Conservation (phyloP, 441 rosid species). For the Gossypium schwendimanii region DNA sequence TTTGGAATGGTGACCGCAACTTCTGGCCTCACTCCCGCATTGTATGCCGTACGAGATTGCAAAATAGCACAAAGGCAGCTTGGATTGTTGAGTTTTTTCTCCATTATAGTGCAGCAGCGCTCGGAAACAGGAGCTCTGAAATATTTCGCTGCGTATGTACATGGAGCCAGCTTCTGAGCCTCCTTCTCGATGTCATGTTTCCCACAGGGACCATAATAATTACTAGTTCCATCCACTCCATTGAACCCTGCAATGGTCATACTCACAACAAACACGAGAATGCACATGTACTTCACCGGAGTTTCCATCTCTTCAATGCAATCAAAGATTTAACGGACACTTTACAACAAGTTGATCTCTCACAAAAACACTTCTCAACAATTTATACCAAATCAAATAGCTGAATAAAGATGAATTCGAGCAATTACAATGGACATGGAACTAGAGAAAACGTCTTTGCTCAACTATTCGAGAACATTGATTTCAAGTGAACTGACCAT, state of each 20-base stretch:
- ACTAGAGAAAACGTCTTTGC: not conserved
- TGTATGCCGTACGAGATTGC: conserved; percentile 65
- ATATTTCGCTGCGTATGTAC: conserved; percentile 56
- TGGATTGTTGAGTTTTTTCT: conserved; percentile 23
- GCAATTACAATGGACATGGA: not conserved
- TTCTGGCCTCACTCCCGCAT: conserved; percentile 55
- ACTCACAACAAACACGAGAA: conserved; percentile 28
- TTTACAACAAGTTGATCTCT: too few species aligned
- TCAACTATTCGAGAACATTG: not conserved
- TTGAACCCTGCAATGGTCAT: conserved; percentile 31
- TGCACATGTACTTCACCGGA: conserved; percentile 28
- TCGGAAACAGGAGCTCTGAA: conserved; percentile 37
- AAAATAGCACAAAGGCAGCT: conserved; percentile 76
- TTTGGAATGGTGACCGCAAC: conserved; percentile 75
- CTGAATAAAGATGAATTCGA: not conserved
- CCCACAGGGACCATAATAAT: conserved; percentile 32
- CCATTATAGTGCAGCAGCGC: conserved; percentile 58
- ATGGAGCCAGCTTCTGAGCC: conserved; percentile 75
- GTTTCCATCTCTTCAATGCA: conserved; percentile 29
- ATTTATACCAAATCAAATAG: not conserved
- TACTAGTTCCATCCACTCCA: conserved; percentile 20
- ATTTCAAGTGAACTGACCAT: not conserved
- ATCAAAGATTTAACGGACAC: not conserved
- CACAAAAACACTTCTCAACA: not conserved
- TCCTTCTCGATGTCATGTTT: conserved; percentile 59